Evolutionary conservation across 495 filamentous ascomycete species (phyloP).

Genomic region (Aspergillus sclerotiicarbonarius): DNA sequence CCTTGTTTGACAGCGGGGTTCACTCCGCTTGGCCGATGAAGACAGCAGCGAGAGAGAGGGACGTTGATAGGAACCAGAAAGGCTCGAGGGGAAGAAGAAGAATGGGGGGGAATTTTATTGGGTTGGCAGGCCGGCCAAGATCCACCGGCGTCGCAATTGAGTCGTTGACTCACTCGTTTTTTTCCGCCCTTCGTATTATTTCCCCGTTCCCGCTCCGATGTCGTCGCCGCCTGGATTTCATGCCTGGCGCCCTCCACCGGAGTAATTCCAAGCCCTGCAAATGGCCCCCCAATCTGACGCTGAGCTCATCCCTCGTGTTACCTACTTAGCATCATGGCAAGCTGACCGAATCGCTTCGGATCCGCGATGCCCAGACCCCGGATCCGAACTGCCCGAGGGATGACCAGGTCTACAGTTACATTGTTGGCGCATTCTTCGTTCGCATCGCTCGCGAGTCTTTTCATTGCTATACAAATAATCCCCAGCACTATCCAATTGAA

Average conservation of each 20-base stretch:
- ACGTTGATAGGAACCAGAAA: neutral
- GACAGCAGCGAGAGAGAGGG: neutral
- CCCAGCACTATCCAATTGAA: neutral
- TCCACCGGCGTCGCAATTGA: constrained; percentile 7
- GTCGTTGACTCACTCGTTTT: constrained; percentile 28
- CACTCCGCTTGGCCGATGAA: too few species aligned
- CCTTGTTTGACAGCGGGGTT: too few species aligned
- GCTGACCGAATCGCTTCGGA: too few species aligned
- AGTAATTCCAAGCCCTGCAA: neutral
- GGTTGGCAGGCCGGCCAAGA: constrained; percentile 9
- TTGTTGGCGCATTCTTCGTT: neutral
- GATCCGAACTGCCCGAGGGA: too few species aligned
- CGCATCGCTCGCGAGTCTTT: neutral
- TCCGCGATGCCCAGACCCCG: too few species aligned
- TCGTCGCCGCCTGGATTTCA: constrained; percentile 25
- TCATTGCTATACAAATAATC: neutral
- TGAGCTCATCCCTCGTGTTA: too few species aligned
- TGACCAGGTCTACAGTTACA: neutral
- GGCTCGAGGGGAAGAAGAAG: neutral
- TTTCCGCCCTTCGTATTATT: constrained; percentile 10
- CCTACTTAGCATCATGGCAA: too few species aligned
- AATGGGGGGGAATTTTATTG: constrained; percentile 4
- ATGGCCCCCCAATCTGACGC: too few species aligned
- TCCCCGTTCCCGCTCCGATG: constrained; percentile 29
- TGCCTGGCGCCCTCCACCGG: neutral